Conservation (phyloP, 2,329 filamentous ascomycete genomes). For the Epichloe sylvatica region DNA sequence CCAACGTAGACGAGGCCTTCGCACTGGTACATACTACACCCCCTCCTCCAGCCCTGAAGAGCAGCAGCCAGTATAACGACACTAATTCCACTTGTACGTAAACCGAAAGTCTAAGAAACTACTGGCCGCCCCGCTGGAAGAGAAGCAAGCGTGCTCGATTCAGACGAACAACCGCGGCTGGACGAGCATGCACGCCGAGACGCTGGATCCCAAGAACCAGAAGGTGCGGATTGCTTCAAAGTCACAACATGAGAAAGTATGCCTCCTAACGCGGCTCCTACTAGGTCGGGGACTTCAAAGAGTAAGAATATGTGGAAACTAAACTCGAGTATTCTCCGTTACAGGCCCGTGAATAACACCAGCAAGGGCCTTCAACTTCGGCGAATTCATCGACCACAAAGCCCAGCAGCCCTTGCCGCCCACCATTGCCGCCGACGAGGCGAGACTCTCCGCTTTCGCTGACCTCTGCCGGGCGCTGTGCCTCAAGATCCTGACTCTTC, state of each 20-base stretch:
- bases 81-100: too few relatives aligned
- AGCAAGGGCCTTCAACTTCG: conserved; percentile 78
- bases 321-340: too few relatives aligned
- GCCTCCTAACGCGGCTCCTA: neutral
- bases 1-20: conserved; percentile 59
- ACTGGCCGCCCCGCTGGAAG: conserved; percentile 53
- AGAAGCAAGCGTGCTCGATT: conserved; percentile 65
- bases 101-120: conserved; percentile 46
- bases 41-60: neutral
- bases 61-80: too few relatives aligned
- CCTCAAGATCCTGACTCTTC: conserved; percentile 56
- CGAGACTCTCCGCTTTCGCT: conserved; percentile 52
- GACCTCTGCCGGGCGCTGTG: conserved; percentile 59
- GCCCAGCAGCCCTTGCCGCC: conserved; percentile 65
- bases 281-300: conserved; percentile 74
- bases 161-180: conserved; percentile 75
- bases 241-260: neutral
- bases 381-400: conserved; percentile 54
- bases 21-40: conserved; percentile 41
- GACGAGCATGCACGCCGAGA: conserved; percentile 78
- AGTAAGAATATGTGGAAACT: conserved; percentile 34
- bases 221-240: conserved; percentile 35
- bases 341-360: neutral
- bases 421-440: conserved; percentile 44
- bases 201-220: conserved; percentile 71